A percentile compares a stretch with the other conserved stretches of the same genome.
Evolutionary conservation across 2,329 filamentous ascomycete species (phyloP).

Genomic region (Huntiella savannae): DNA sequence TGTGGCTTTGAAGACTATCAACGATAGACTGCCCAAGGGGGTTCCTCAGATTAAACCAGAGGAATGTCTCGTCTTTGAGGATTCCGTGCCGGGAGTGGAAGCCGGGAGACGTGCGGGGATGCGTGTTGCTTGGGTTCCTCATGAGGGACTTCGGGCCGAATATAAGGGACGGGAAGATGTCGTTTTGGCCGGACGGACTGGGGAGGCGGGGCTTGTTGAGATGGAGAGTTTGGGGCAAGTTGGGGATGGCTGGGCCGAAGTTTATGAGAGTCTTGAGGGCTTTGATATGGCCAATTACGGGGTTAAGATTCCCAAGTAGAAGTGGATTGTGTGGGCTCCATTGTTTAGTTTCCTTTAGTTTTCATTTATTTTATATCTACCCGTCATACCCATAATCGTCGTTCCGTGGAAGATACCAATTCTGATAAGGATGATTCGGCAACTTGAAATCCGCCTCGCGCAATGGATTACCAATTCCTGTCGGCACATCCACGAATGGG

Average conservation of each 20-base stretch:
- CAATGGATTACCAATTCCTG: slow-evolving; percentile 37
- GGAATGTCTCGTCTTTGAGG: slow-evolving; percentile 92
- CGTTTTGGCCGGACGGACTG: slow-evolving; percentile 67
- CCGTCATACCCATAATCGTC: slow-evolving; percentile 7
- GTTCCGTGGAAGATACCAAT: slow-evolving; percentile 58
- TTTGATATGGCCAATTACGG: slow-evolving; percentile 43
- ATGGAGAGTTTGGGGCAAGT: slow-evolving; percentile 36
- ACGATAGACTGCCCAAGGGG: slow-evolving; percentile 45
- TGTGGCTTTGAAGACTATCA: slow-evolving; percentile 68
- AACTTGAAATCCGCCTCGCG: slow-evolving; percentile 57
- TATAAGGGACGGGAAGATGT: slow-evolving; percentile 59
- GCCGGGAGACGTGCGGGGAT: slow-evolving; percentile 79
- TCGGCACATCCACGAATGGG: slow-evolving; percentile 5
- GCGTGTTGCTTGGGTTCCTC: slow-evolving; percentile 85
- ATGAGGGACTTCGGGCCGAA: slow-evolving; percentile 57
- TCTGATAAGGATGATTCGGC: slow-evolving; percentile 65
- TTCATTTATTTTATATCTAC: background rate
- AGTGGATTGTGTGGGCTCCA: no score
- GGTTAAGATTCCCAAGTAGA: slow-evolving; percentile 24
- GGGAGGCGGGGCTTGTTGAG: slow-evolving; percentile 40
- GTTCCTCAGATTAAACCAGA: slow-evolving; percentile 52
- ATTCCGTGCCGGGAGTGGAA: slow-evolving; percentile 84
- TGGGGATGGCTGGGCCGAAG: slow-evolving; percentile 42
- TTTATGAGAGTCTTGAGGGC: slow-evolving; percentile 27
- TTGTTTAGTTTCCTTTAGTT: no score